A percentile compares a stretch with the other conserved stretches of the same genome.
Evolutionary conservation across 441 rosid species (phyloP).

Genomic region (Populus trichocarpa): DNA sequence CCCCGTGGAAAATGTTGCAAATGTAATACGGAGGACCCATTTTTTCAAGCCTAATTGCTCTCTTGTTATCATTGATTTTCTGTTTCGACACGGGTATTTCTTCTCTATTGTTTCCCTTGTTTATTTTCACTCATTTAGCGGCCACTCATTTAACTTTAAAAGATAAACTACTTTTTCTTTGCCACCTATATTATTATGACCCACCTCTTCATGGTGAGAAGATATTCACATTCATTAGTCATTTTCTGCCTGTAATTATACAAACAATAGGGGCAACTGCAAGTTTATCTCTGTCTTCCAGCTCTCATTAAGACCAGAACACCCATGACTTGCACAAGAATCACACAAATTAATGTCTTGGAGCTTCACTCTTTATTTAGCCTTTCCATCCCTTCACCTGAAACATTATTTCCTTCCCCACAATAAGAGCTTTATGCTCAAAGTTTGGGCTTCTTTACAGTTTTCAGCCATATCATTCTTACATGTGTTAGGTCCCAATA

Average conservation of each 20-base stretch:
- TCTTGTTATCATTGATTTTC: conserved; percentile 74
- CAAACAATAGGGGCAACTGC: background rate
- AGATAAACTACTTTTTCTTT: background rate
- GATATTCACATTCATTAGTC: background rate
- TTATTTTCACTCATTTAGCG: background rate
- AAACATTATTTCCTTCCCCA: background rate
- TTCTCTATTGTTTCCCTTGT: conserved; percentile 7
- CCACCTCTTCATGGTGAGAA: background rate
- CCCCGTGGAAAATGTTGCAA: conserved; percentile 59
- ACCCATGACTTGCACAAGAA: background rate
- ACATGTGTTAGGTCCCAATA: too few species aligned
- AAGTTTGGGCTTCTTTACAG: too few species aligned
- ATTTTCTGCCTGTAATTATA: background rate
- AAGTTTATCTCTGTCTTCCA: background rate
- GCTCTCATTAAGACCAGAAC: background rate
- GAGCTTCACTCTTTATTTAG: too few species aligned
- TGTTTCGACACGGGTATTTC: conserved; percentile 81
- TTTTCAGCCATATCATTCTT: too few species aligned
- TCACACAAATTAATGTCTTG: background rate
- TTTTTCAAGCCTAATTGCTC: conserved; percentile 84
- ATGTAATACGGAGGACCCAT: conserved; percentile 53
- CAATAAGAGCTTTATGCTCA: too few species aligned
- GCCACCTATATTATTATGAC: background rate
- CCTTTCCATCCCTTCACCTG: background rate
- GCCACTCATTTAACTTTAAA: background rate